Base-by-base conservation (phyloP, 345 rosid genomes). In the Camelina hispida region DNA sequence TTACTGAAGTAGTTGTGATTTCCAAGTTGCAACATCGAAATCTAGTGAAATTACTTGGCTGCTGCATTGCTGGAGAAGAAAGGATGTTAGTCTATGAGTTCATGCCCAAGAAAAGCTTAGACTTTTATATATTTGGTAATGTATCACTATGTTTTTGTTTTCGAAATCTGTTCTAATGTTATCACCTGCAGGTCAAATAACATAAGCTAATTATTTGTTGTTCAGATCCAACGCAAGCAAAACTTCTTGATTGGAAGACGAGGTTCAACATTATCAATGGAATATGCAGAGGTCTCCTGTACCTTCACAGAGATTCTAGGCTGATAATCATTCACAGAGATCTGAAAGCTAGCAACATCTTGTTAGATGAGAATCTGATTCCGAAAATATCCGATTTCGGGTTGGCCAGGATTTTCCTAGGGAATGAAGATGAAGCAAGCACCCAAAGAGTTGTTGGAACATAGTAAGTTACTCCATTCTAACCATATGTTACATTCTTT, bases 1-100 rank as follows among this genome's bases (percentile, higher is more conserved):
- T 74, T 61, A 90, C 84, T 64, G 93, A 90, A 77, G 85, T 88
- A 38, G 35, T 78, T 22, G 78, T 88, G 60, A 87, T 90, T 43
- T 77, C 91, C 2, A 84, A 82, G 70, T 86, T 90, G 46, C 93
- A 90, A 52, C 93, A 90, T 50, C 69, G 85, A 18, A 88, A 88
- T 54, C 85, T 91, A 1, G 90, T 90, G 69, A 87, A 75, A 22
- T 83, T 88, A 32, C 60, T 83, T 1, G 89, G 95, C 9, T 87
- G 86, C 22, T 89, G 92, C 44, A 61, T 79, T 44, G 67, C 85
- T 53, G 74, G 78, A 68, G 89, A 85, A 20, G 94, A 91, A n/a
- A 83, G 79, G 78, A 85, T 87, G 78, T 43, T 88, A 65, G 79
- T 87, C 9, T 91, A 91, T 22, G 91, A 90, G 40, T 88, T 82